These are phyloP conservation scores for Detonula confervacea DNA, from an alignment of 352 stramenopile genomes.

Conservation along the genomic window DNA sequence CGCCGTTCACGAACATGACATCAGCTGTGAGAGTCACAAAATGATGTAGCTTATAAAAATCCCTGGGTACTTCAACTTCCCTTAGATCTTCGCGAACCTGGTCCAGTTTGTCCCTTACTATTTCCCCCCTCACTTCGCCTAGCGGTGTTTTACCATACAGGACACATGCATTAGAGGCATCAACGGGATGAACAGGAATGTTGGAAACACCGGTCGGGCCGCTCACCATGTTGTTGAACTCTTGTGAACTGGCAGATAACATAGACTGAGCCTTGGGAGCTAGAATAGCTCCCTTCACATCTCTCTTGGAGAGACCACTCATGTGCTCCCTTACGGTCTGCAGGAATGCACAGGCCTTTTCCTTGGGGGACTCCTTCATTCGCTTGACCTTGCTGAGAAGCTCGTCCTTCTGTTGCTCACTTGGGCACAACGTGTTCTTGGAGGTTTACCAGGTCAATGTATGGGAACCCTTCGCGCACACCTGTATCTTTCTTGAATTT, in stretches of 20 bases:
- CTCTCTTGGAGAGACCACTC: slow-evolving; percentile 33
- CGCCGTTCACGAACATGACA: slow-evolving; percentile 63
- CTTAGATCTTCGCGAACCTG: too few relatives aligned
- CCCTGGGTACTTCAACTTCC: too few relatives aligned
- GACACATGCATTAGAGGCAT: slow-evolving; percentile 29
- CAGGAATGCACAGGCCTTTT: not conserved
- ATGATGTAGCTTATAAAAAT: slow-evolving; percentile 34
- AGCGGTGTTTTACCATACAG: slow-evolving; percentile 37
- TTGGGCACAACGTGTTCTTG: not conserved
- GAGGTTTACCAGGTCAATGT: not conserved
- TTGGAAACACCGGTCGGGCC: slow-evolving; percentile 30
- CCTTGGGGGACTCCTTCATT: not conserved
- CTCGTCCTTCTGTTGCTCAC: not conserved
- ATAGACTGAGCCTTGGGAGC: not conserved
- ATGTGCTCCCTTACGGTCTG: slow-evolving; percentile 29
- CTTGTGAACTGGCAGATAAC: not conserved
- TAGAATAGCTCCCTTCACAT: slow-evolving; percentile 10
- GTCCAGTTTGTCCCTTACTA: not conserved
- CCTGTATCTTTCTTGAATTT: not conserved
- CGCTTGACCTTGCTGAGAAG: too few relatives aligned
- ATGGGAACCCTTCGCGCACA: not conserved
- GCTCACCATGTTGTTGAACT: slow-evolving; percentile 22
- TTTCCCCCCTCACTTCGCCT: slow-evolving; percentile 37
- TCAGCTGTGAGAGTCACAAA: slow-evolving; percentile 48
- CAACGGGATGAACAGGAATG: slow-evolving; percentile 18